Conservation (phyloP, 257 asterid species). For the Cruciata laevipes region DNA sequence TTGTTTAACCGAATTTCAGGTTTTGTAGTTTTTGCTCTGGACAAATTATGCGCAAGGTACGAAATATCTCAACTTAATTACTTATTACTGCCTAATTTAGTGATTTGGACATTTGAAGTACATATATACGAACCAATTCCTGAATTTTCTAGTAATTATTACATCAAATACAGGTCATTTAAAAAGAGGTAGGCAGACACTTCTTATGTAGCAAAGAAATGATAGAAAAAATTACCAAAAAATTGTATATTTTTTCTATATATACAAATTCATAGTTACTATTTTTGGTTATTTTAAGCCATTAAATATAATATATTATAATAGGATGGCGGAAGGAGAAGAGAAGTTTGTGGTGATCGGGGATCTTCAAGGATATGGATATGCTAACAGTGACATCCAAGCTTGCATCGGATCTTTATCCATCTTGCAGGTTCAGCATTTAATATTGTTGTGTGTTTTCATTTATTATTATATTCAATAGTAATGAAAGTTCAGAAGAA, state of each 20-base stretch:
- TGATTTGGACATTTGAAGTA: too few species aligned
- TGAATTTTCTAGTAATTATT: too few species aligned
- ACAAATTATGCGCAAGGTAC: conserved; percentile 65
- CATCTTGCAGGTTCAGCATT: conserved; percentile 48
- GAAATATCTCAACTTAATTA: neutral
- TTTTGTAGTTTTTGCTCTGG: conserved; percentile 53
- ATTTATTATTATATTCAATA: neutral
- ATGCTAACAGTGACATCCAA: conserved; percentile 56
- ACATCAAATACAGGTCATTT: neutral
- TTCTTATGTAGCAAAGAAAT: too few species aligned
- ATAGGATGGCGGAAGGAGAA: conserved; percentile 49
- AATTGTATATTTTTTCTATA: too few species aligned
- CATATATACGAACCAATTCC: too few species aligned
- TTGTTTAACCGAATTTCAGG: conserved; percentile 35
- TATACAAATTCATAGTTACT: too few species aligned
- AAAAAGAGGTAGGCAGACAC: neutral
- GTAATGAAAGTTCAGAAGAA: neutral
- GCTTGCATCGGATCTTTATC: conserved; percentile 53
- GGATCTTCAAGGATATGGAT: conserved; percentile 71
- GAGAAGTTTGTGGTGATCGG: conserved; percentile 73
- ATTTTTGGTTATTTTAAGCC: too few species aligned
- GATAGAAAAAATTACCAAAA: too few species aligned
- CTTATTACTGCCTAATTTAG: too few species aligned
- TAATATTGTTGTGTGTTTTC: neutral
- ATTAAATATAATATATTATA: too few species aligned